Evolutionary conservation across 495 filamentous ascomycete species (phyloP), one percentile per base, ranked within the genome.

Genomic region (Neurospora sublineolata): DNA sequence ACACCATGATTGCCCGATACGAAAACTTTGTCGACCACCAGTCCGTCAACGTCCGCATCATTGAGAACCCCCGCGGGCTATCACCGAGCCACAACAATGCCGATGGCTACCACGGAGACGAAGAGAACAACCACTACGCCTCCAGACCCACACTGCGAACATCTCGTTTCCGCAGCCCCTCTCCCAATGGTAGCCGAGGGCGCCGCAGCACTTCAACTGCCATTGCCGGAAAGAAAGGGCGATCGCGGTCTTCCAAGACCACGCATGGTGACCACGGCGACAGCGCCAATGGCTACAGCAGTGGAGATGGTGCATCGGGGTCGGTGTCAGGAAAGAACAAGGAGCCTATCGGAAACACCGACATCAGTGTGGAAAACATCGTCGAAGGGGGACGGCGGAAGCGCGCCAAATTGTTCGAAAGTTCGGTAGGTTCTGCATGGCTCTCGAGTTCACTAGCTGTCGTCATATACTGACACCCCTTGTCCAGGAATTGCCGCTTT

Each of bases 341-440:
- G 77, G 94, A 97, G 77, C 89, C 91, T 68, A 84, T 96, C 71
- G 92, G 90, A n/a, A 96, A 92, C 78, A 94, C 95, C 4, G 95
- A 98, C 71, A 99, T 99, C 77, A 97, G 94, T 80, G 87, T 97
- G 74, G 93, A 97, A 72, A 99, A 99, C 77, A 98, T 99, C 81
- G 91, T 99, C 70, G 94, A 98, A 81, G 95, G 96, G 76, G 93
- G 93, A 74, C 89, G 95, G 81, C 89, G 95, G 74, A 97, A 99
- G 86, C 89, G 93, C 77, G 92, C 95, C 73, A 97, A 97, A 83
- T 64, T 64, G 52, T 99, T 99, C 79, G 93, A 97, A 75, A 97
- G 94, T 82, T 97, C 94, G 75, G 94, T 97, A 87, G 89, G 93
- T 52, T 75, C 58, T 11, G 33, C 58, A 9, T 30, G 67, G 70